These are phyloP conservation scores for Chalaropsis thielavioides DNA, from an alignment of 2,329 filamentous ascomycete species.

Conservation along the genomic window DNA sequence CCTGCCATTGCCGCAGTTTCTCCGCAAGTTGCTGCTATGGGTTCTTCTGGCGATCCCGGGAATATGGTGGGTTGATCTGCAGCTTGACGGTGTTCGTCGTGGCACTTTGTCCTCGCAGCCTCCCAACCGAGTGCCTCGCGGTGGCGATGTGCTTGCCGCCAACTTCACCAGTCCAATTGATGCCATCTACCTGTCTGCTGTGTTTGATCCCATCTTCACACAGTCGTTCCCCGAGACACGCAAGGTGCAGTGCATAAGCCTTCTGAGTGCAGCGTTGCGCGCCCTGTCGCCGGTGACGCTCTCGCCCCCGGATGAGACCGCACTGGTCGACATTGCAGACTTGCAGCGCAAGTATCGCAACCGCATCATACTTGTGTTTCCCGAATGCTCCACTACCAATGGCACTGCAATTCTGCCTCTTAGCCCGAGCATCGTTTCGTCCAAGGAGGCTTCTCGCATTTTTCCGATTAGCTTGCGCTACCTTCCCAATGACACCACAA, in stretches of 20 bases:
- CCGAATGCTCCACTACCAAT: conserved; percentile 89
- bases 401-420: conserved; percentile 78
- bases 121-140: conserved; percentile 57
- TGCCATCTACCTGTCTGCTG: conserved; percentile 80
- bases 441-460: conserved; percentile 54
- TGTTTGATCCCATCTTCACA: conserved; percentile 93
- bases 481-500: conserved; percentile 76
- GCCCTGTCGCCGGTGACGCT: conserved; percentile 50
- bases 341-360: conserved; percentile 55
- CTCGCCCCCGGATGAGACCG: conserved; percentile 31
- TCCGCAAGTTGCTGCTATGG: conserved; percentile 80
- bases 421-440: conserved; percentile 58
- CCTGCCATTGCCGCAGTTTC: conserved; percentile 48
- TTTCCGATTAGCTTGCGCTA: conserved; percentile 88
- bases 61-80: conserved; percentile 97
- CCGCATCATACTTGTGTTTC: conserved; percentile 73
- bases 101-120: conserved; percentile 70
- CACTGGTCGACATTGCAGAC: conserved; percentile 45
- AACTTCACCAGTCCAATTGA: conserved; percentile 90
- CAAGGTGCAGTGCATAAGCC: conserved; percentile 60
- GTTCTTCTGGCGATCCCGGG: conserved; percentile 74
- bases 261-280: conserved; percentile 59
- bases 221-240: conserved; percentile 62
- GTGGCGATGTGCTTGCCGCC: conserved; percentile 70
- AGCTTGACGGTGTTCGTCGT: conserved; percentile 90